Percentiles rank a stretch among this genome's conserved stretches.
These are phyloP conservation scores for Leccinum subspadiceum DNA, from an alignment of 1,284 basidiomycete species.

Conservation along the genomic window DNA sequence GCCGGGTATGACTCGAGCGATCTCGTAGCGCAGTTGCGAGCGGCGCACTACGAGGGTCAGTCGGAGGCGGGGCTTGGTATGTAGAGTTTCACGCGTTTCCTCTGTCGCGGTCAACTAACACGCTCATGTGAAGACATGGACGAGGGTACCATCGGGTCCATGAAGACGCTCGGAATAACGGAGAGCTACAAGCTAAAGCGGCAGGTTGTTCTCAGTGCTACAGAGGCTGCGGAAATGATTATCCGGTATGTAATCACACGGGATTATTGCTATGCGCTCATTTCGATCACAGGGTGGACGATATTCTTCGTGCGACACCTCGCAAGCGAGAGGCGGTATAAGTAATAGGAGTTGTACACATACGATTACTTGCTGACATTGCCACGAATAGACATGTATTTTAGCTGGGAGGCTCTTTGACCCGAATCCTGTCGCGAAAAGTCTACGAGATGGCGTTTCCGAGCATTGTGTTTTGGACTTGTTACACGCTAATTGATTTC, in stretches of 20 bases:
- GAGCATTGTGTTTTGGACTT: neutral
- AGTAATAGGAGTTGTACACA: constrained; percentile 6
- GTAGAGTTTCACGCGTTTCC: neutral
- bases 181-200: constrained; percentile 98
- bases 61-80: constrained; percentile 82
- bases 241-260: constrained; percentile 63
- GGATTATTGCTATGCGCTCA: constrained; percentile 6
- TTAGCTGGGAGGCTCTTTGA: no score
- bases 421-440: no score
- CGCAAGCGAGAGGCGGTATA: constrained; percentile 60
- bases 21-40: constrained; percentile 85
- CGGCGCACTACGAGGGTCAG: constrained; percentile 92
- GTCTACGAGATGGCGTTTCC: neutral
- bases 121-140: constrained; percentile 72
- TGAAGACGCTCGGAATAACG: constrained; percentile 86
- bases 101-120: neutral
- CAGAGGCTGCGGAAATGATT: constrained; percentile 98
- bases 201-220: constrained; percentile 92
- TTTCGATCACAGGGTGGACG: neutral
- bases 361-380: neutral
- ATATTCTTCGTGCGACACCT: no score
- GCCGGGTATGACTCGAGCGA: constrained; percentile 98
- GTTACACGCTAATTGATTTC: constrained; percentile 8
- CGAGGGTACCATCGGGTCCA: constrained; percentile 80
- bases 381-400: neutral